Evolutionary conservation across 2,329 filamentous ascomycete species (phyloP).

Genomic region (Macrophomina tecta): DNA sequence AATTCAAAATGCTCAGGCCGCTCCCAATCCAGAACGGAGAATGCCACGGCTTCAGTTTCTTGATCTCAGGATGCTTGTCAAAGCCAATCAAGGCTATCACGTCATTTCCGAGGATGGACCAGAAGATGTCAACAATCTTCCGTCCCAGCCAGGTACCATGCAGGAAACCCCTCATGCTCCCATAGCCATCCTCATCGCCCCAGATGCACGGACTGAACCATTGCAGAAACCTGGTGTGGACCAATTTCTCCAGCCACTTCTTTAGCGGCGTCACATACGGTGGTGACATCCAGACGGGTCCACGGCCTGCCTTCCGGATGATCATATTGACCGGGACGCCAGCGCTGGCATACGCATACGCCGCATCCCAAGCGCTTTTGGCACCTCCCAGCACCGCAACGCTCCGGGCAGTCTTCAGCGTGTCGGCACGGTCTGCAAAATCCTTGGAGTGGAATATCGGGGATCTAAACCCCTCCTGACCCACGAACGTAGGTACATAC

Average conservation of each 20-base stretch:
- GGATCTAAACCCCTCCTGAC: conserved; percentile 56
- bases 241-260: conserved; percentile 70
- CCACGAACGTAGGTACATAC: conserved; percentile 59
- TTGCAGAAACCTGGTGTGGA: conserved; percentile 69
- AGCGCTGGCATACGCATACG: conserved; percentile 61
- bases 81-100: conserved; percentile 55
- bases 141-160: conserved; percentile 65
- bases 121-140: conserved; percentile 61
- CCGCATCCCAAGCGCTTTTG: conserved; percentile 69
- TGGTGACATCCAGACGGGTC: conserved; percentile 66
- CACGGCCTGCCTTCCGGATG: conserved; percentile 64
- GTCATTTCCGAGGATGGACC: conserved; percentile 56
- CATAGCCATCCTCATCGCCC: conserved; percentile 68
- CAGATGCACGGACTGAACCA: conserved; percentile 80
- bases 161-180: conserved; percentile 59
- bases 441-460: conserved; percentile 65
- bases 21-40: conserved; percentile 60
- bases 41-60: conserved; percentile 51
- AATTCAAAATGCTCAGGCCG: conserved; percentile 67
- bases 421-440: conserved; percentile 51
- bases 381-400: conserved; percentile 65
- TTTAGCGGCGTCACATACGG: conserved; percentile 65
- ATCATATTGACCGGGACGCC: conserved; percentile 58
- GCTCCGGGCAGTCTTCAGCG: conserved; percentile 39
- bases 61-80: conserved; percentile 49